These are phyloP conservation scores for Talaromyces funiculosus DNA, from an alignment of 2,329 filamentous ascomycete genomes.

Conservation along the genomic window DNA sequence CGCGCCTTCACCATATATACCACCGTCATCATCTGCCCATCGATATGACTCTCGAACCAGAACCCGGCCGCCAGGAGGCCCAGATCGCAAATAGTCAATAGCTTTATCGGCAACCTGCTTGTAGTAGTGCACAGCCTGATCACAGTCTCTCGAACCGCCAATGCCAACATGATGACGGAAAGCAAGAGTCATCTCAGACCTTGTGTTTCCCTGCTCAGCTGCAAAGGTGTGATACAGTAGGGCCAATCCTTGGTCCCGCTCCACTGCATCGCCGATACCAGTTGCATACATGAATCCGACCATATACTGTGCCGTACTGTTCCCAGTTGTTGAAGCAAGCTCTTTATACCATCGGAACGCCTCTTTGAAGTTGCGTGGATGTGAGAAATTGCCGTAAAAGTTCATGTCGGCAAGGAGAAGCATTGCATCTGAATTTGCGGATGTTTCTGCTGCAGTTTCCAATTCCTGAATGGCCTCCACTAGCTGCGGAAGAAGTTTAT, in stretches of 20 bases:
- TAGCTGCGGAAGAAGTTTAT: constrained; percentile 39
- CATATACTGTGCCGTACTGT: constrained; percentile 93
- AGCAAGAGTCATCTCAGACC: constrained; percentile 88
- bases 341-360: constrained; percentile 78
- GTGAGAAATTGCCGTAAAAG: constrained; percentile 89
- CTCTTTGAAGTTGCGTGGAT: constrained; percentile 72
- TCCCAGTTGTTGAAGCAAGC: constrained; percentile 71
- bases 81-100: constrained; percentile 78
- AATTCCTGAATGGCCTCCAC: constrained; percentile 54
- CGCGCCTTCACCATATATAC: constrained; percentile 91
- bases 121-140: constrained; percentile 80
- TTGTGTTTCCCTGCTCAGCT: constrained; percentile 72
- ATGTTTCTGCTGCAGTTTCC: constrained; percentile 51
- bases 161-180: constrained; percentile 83
- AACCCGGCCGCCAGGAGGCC: constrained; percentile 78
- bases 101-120: constrained; percentile 91
- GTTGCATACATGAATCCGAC: constrained; percentile 93
- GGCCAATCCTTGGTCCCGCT: constrained; percentile 82
- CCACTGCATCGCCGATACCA: constrained; percentile 73
- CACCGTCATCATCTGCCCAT: constrained; percentile 83
- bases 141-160: constrained; percentile 77
- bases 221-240: constrained; percentile 93
- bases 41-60: constrained; percentile 74
- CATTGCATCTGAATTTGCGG: constrained; percentile 67
- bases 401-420: constrained; percentile 90